Evolutionary conservation across 2,329 filamentous ascomycete genomes (phyloP).

Genomic region (Pleoardoris graminearum): DNA sequence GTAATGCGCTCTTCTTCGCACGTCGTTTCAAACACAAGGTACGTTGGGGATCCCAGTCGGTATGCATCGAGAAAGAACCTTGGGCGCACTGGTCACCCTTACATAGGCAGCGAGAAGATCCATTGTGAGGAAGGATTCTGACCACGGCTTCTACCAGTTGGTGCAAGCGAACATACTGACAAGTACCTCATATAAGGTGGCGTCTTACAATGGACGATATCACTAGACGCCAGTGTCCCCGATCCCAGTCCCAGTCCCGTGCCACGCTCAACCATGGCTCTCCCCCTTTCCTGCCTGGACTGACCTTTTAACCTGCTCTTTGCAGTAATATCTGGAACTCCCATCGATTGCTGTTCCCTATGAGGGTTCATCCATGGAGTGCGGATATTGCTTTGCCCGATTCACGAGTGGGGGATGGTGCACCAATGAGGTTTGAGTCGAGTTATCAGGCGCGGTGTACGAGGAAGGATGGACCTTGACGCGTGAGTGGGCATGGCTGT

Average conservation of each 20-base stretch:
- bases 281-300: background rate
- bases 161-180: too few relatives aligned
- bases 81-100: too few relatives aligned
- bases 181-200: too few relatives aligned
- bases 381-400: slow-evolving; percentile 5
- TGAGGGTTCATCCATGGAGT: slow-evolving; percentile 26
- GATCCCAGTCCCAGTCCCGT: background rate
- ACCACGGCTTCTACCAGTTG: too few relatives aligned
- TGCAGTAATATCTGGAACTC: background rate
- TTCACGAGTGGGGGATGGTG: background rate
- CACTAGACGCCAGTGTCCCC: too few relatives aligned
- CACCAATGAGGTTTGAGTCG: background rate
- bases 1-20: background rate
- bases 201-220: too few relatives aligned
- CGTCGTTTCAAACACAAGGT: too few relatives aligned
- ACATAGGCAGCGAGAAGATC: too few relatives aligned
- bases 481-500: too few relatives aligned
- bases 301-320: background rate
- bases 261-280: background rate
- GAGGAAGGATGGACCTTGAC: slow-evolving; percentile 3
- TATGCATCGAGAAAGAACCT: too few relatives aligned
- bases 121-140: too few relatives aligned
- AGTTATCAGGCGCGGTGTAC: background rate
- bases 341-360: slow-evolving; percentile 19
- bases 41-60: too few relatives aligned